phyloP scores from a whole-genome alignment of 345 rosid genomes.

The Noccaea caerulescens region DNA sequence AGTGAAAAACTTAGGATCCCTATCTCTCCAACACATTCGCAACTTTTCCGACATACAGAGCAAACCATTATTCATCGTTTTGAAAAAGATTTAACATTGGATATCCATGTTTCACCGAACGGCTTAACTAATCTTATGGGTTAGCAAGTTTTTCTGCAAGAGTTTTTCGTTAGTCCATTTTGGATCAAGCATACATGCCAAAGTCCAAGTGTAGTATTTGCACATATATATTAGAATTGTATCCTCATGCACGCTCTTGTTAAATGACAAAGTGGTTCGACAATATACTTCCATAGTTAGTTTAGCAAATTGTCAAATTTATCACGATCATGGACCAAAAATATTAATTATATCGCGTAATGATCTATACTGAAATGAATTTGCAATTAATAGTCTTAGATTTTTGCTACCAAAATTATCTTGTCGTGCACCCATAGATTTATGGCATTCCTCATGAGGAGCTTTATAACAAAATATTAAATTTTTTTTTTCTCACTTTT shows the following conservation, averaged over 20 bases:
- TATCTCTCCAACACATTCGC: constrained; percentile 18
- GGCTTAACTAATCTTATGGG: not conserved
- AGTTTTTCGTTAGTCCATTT: not conserved
- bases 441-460: not conserved
- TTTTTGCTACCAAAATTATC: not conserved
- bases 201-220: not conserved
- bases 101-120: not conserved
- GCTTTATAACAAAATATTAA: not conserved
- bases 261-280: not conserved
- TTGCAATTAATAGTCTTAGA: not conserved
- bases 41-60: constrained; percentile 27
- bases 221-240: not conserved
- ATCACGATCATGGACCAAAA: not conserved
- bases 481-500: not conserved
- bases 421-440: not conserved
- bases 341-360: not conserved
- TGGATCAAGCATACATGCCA: not conserved
- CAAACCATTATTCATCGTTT: not conserved
- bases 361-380: not conserved
- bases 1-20: constrained; percentile 43
- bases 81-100: not conserved
- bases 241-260: not conserved
- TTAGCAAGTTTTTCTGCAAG: not conserved
- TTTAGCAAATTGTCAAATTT: not conserved
- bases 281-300: not conserved